A percentile compares a stretch with the other conserved stretches of the same genome.
phyloP scores from a whole-genome alignment of 2,329 filamentous ascomycete species.

The Fusarium sterilihyphosum region DNA sequence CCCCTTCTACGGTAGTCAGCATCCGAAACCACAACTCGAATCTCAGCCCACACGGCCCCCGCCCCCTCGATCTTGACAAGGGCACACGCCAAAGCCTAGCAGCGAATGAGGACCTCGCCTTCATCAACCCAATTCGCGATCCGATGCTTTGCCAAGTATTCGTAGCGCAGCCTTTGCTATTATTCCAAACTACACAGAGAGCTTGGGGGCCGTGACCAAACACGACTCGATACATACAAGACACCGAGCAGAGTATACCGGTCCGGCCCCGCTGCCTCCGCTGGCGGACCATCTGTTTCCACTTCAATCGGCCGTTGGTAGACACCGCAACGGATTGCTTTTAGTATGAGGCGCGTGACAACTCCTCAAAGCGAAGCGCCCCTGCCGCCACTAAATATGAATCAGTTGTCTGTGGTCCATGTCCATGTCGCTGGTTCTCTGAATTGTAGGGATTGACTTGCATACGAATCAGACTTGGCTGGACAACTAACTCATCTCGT shows the following conservation, averaged over 20 bases:
- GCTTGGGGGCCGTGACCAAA: neutral
- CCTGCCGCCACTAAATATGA: constrained; percentile 33
- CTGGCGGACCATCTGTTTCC: constrained; percentile 34
- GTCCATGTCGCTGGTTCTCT: constrained; percentile 28
- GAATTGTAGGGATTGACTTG: constrained; percentile 18
- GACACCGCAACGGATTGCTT: constrained; percentile 7
- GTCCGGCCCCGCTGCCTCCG: constrained; percentile 37
- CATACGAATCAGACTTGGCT: constrained; percentile 24
- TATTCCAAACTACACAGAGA: neutral
- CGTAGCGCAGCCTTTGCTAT: neutral
- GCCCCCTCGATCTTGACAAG: constrained; percentile 40
- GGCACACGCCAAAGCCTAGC: constrained; percentile 16
- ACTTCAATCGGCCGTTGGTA: constrained; percentile 33
- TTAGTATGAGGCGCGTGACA: constrained; percentile 11
- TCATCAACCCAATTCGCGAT: constrained; percentile 6
- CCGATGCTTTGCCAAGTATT: constrained; percentile 9
- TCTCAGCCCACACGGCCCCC: constrained; percentile 43
- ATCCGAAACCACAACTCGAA: constrained; percentile 42
- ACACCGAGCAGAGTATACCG: constrained; percentile 3
- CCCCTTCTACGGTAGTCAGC: constrained; percentile 36
- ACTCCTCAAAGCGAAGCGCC: constrained; percentile 34
- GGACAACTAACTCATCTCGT: constrained; percentile 28
- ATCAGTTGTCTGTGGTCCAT: constrained; percentile 17
- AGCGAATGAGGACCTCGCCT: constrained; percentile 28
- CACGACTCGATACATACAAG: neutral